Percentiles rank a stretch among this genome's conserved stretches.
Conservation (phyloP, 768 basidiomycete species). For the Mycena alexandri region DNA sequence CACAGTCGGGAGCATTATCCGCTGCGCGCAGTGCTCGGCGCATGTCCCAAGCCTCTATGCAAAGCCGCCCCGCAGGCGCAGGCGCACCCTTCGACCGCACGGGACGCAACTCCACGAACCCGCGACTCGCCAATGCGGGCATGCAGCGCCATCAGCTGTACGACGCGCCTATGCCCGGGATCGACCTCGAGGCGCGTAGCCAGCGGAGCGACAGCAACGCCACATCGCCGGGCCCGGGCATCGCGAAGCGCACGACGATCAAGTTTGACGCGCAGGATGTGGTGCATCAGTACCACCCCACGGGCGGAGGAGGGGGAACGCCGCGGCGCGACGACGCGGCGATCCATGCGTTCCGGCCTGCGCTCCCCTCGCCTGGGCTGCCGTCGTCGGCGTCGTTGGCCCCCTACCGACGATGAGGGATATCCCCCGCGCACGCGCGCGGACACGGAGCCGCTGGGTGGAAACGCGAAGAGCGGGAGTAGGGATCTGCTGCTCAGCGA, state of each 20-base stretch:
- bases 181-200: constrained; percentile 57
- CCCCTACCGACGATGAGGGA: constrained; percentile 15
- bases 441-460: constrained; percentile 31
- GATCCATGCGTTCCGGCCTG: constrained; percentile 62
- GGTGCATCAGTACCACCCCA: constrained; percentile 78
- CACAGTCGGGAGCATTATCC: constrained; percentile 90
- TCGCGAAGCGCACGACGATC: constrained; percentile 68
- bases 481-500: constrained; percentile 32
- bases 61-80: constrained; percentile 51
- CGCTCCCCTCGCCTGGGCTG: constrained; percentile 48
- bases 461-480: constrained; percentile 19
- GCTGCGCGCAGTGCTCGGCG: constrained; percentile 69
- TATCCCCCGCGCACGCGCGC: constrained; percentile 33
- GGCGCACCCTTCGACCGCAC: constrained; percentile 51
- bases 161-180: constrained; percentile 83
- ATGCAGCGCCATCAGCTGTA: constrained; percentile 88
- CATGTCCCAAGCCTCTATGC: constrained; percentile 42
- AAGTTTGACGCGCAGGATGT: constrained; percentile 83
- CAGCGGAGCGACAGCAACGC: constrained; percentile 51
- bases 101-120: constrained; percentile 36
- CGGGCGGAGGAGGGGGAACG: constrained; percentile 58
- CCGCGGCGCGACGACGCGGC: constrained; percentile 49
- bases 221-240: constrained; percentile 40
- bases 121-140: constrained; percentile 47
- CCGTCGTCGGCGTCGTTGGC: constrained; percentile 47